Base-by-base conservation (phyloP, 2,329 filamentous ascomycete species). In the Chalaropsis ovoidea region DNA sequence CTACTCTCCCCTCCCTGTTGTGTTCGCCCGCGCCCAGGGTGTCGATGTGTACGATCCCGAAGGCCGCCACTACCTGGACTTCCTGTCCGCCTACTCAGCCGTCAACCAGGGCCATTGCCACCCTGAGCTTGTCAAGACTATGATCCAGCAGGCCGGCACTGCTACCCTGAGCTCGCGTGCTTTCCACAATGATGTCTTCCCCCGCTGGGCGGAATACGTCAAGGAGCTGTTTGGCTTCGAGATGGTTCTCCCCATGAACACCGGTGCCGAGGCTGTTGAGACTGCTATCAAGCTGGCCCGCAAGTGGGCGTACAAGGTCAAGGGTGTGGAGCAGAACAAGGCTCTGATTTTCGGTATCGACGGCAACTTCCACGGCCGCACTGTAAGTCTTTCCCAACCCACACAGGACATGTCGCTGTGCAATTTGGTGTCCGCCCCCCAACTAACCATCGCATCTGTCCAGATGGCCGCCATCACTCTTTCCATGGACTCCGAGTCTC, bases 101-200 rank as follows among this genome's bases (percentile, higher is more conserved):
- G 91, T 97, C 74, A 97, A 97, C 80, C 93, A 97, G 77, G 93
- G 93, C 69, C 93, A 99, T 77, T 97, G 93, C 78, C 93, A 99
- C 78, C 94, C 94, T 4, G 92, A 95, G 78, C 86, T 97, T 66
- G 86, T 99, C 74, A 92, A 93, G 76, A 89, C 92, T 15, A 80
- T 99, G 68, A 86, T 85, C 45, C 90, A 96, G 70, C 94, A 99
- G 79, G 94, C 94, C 61, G 84, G 87, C 70, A 87, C 91, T 47
- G 79, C 97, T 73, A 96, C 93, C 0, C 84, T 97, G 70, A 96
- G 90, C 77, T 96, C 91, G 68, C 86, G 93, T 68, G 94, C 94
- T 63, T 99, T 97, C 79, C 87, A 97, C 82, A 99, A 97, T 75
- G 93, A 97, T 79, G 94, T 97, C 69, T 97, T 97, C 78, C 93